Conservation (phyloP, 768 basidiomycete genomes). For the Lanmaoa rubissima region DNA sequence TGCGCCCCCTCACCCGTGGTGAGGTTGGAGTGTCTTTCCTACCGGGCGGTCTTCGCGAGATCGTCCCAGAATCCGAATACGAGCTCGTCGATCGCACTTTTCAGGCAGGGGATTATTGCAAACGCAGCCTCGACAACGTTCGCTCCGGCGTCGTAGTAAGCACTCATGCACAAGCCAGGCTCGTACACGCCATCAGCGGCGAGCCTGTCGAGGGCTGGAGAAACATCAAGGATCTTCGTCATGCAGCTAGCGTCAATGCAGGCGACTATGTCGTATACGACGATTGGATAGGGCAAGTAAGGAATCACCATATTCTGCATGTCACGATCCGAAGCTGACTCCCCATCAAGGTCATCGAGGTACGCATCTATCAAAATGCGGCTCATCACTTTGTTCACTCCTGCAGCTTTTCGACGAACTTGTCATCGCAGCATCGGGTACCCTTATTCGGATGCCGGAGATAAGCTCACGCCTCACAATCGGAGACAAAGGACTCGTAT, state of each 20-base stretch:
- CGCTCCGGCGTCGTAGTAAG: constrained; percentile 73
- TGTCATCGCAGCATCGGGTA: constrained; percentile 63
- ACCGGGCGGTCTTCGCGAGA: constrained; percentile 54
- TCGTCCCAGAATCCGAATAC: constrained; percentile 68
- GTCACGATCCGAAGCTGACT: constrained; percentile 9
- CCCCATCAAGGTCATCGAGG: constrained; percentile 66
- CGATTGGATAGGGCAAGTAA: constrained; percentile 89
- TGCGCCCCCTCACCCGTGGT: constrained; percentile 71
- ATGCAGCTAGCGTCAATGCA: constrained; percentile 59
- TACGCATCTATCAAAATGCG: constrained; percentile 33
- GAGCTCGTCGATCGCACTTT: constrained; percentile 74
- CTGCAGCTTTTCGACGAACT: constrained; percentile 80
- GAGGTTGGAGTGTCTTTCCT: constrained; percentile 83
- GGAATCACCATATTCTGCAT: constrained; percentile 21
- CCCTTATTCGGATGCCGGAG: constrained; percentile 73
- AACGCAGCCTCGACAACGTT: constrained; percentile 71
- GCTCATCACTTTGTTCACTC: constrained; percentile 13
- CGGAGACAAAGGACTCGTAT: constrained; percentile 72
- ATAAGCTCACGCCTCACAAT: constrained; percentile 71
- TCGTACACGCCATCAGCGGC: constrained; percentile 73
- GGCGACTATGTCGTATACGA: constrained; percentile 81
- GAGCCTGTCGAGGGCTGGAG: constrained; percentile 63
- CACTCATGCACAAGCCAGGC: constrained; percentile 57
- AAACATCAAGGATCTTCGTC: constrained; percentile 53
- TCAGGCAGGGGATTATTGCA: constrained; percentile 79